Evolutionary conservation across 495 filamentous ascomycete genomes (phyloP).

Genomic region (Penicillium paxilli): DNA sequence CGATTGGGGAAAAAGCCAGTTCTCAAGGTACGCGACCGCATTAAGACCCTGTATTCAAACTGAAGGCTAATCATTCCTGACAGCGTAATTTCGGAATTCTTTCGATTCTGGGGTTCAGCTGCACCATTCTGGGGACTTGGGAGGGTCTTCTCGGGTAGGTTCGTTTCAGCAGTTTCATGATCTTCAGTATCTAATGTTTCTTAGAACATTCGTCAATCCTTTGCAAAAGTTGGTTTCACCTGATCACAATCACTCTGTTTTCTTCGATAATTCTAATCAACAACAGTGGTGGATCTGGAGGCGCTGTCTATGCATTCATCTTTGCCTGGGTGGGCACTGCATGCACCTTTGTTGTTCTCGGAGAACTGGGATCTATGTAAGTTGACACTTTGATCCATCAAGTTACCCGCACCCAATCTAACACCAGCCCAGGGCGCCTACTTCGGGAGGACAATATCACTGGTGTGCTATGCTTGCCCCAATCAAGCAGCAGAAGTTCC

Average conservation of each 20-base stretch:
- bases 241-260: too few species aligned
- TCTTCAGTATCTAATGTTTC: background rate
- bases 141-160: constrained; percentile 33
- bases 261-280: constrained; percentile 1
- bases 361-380: constrained; percentile 48
- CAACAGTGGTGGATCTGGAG: constrained; percentile 45
- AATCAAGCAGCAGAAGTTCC: constrained; percentile 30
- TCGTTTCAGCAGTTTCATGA: background rate
- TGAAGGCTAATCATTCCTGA: background rate
- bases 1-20: constrained; percentile 44
- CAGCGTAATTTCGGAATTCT: constrained; percentile 34
- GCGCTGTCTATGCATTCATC: constrained; percentile 50
- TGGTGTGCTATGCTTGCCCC: constrained; percentile 47
- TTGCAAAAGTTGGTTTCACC: constrained; percentile 18
- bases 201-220: constrained; percentile 22
- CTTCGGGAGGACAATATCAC: constrained; percentile 45
- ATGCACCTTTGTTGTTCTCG: constrained; percentile 34
- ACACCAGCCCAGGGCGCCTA: constrained; percentile 31
- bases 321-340: constrained; percentile 48
- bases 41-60: background rate
- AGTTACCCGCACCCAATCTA: background rate
- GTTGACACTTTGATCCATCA: constrained; percentile 4
- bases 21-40: constrained; percentile 28
- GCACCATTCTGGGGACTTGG: constrained; percentile 41
- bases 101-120: constrained; percentile 36